Percentiles rank a stretch among this genome's conserved stretches.
Evolutionary conservation across 1,139 yeast genomes (phyloP).

Genomic region (Petasospora rhodanensis): DNA sequence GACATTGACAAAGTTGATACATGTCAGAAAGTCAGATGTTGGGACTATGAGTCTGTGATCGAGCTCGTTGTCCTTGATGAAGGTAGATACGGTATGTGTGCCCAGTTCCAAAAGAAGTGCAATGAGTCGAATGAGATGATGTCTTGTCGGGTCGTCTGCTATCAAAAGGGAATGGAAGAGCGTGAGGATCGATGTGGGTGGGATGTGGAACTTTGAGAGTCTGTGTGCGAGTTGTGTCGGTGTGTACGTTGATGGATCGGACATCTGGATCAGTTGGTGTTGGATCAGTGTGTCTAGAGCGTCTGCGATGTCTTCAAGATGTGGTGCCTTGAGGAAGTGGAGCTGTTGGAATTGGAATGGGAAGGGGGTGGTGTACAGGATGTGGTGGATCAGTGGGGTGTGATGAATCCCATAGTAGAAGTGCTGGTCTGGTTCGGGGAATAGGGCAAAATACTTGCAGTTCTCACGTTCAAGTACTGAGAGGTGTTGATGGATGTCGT

Average conservation of each 20-base stretch:
- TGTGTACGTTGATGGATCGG: no score
- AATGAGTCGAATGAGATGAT: conserved; percentile 4
- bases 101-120: conserved; percentile 5
- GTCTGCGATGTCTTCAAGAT: no score
- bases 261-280: conserved; percentile 6
- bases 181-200: conserved; percentile 2
- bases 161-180: conserved; percentile 3
- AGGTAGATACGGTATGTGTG: conserved; percentile 4
- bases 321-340: conserved; percentile 12
- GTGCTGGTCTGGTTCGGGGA: no score
- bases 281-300: no score
- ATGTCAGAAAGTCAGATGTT: conserved; percentile 7
- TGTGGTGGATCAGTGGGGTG: conserved; percentile 4
- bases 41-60: conserved; percentile 6
- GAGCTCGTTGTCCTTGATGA: conserved; percentile 3
- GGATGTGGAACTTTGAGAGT: conserved; percentile 5
- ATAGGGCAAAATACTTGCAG: conserved; percentile 8
- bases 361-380: conserved; percentile 8
- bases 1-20: no score
- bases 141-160: no score
- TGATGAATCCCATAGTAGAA: conserved; percentile 2
- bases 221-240: no score
- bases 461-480: conserved; percentile 7
- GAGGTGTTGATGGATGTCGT: conserved; percentile 5
- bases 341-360: conserved; percentile 5